Base-by-base conservation (phyloP, 768 basidiomycete genomes). In the Termitomyces sp. region DNA sequence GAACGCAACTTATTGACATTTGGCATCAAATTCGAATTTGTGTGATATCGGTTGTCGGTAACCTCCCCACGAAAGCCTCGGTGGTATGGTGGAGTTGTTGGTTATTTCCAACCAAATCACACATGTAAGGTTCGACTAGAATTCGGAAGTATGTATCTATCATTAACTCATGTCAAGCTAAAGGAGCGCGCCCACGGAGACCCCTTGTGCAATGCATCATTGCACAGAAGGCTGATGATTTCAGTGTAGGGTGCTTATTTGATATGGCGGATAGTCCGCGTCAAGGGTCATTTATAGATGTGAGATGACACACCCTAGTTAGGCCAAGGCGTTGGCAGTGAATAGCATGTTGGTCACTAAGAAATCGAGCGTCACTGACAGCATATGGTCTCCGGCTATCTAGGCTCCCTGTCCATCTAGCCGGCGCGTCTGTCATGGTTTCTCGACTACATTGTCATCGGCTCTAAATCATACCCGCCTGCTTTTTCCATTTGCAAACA, bases 41-140 rank as follows among this genome's bases (percentile, higher is more conserved):
- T 34, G 41, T 47, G 57, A 53, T 58, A 20, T 31, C 57, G 41
- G 20, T n/a, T 24, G 30, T 52, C 44, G 51, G 57, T 33, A 47
- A 30, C 15, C 37, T 51, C 51, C 57, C 20, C 34, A 52, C 18
- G 34, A 13, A 50, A 20, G 33, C 57, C 56, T 50, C 48, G 42
- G 50, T 51, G 7, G 20, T 51, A 7, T 37, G 15, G 37, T 37
- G 13, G 37, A 16, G 3, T 37, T 11, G 9, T 33, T 7, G 5
- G 4, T n/a, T n/a, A n/a, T n/a, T 15, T 36, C 2, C 2, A 13
- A 2, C 15, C 37, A 37, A 37, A 2, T 15, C 41, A 22, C 39
- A 45, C 57, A 31, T 46, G 57, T 33, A 52, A 34, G 20, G n/a
- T 42, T 50, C 13, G 37, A 39, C 13, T 37, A 37, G 37, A 16